Evolutionary conservation across 805 yeast species (phyloP).

Genomic region (Wickerhamomyces queroliae): DNA sequence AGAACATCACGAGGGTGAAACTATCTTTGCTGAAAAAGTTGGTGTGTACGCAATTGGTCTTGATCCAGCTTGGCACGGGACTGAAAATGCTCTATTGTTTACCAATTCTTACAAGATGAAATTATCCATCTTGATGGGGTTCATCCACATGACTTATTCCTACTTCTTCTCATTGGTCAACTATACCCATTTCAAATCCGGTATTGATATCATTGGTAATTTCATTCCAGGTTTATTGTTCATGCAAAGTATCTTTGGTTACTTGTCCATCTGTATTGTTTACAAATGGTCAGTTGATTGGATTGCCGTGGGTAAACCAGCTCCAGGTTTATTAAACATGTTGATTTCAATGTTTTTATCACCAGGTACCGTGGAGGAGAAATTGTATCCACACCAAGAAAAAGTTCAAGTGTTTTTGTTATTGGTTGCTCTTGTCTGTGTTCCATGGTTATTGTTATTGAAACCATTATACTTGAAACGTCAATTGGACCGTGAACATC

Average conservation of each 20-base stretch:
- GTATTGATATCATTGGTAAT: conserved; percentile 84
- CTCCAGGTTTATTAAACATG: conserved; percentile 94
- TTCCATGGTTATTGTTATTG: conserved; percentile 85
- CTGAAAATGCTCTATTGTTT: conserved; percentile 86
- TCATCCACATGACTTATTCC: conserved; percentile 90
- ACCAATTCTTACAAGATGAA: conserved; percentile 98
- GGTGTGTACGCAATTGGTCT: conserved; percentile 81
- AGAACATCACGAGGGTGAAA: conserved; percentile 56
- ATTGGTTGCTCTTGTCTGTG: conserved; percentile 74
- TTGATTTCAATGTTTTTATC: conserved; percentile 91
- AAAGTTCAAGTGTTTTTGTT: conserved; percentile 67
- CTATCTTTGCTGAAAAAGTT: conserved; percentile 56
- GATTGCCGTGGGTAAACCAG: conserved; percentile 67
- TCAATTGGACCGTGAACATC: conserved; percentile 30
- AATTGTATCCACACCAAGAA: conserved; percentile 75
- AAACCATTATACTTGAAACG: conserved; percentile 76
- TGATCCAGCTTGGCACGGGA: conserved; percentile 97
- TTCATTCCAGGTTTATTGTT: conserved; percentile 91
- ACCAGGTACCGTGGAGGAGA: conserved; percentile 85
- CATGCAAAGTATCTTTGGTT: conserved; percentile 96
- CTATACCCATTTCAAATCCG: conserved; percentile 59
- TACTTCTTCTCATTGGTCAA: conserved; percentile 81
- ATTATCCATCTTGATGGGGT: conserved; percentile 91
- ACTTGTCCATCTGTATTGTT: conserved; percentile 76
- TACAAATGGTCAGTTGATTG: conserved; percentile 96